phyloP scores from a whole-genome alignment of 129 eudicot genomes.

The Escallonia rubra region DNA sequence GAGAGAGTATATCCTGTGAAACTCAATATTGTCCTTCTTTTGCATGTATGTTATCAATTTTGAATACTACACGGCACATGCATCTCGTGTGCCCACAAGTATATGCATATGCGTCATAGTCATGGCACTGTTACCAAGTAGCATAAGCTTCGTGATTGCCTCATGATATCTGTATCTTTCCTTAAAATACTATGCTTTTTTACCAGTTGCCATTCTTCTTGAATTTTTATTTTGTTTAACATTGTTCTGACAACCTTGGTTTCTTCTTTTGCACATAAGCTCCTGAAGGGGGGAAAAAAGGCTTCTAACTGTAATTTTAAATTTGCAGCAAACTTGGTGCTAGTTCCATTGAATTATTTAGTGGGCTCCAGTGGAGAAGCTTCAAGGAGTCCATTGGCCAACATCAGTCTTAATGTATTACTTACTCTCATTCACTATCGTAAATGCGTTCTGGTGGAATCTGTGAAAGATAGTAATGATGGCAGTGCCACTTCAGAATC shows the following conservation, averaged over 20 bases:
- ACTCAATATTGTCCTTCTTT: no score
- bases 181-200: no score
- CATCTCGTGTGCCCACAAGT: no score
- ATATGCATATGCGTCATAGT: no score
- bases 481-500: conserved; percentile 52
- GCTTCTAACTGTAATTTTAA: conserved; percentile 5
- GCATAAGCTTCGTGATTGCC: no score
- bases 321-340: conserved; percentile 82
- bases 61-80: no score
- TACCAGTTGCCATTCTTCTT: background rate
- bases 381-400: conserved; percentile 65
- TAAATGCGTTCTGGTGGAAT: conserved; percentile 57
- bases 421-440: conserved; percentile 76
- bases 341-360: conserved; percentile 65
- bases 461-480: conserved; percentile 36
- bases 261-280: no score
- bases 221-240: background rate
- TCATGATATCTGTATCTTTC: no score
- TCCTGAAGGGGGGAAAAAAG: background rate
- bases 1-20: no score
- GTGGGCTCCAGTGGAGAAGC: conserved; percentile 57
- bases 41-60: no score
- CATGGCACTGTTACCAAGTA: no score
- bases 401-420: conserved; percentile 73
- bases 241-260: no score